Conservation (phyloP, 2,329 filamentous ascomycete genomes). For the Fusarium miscanthi region DNA sequence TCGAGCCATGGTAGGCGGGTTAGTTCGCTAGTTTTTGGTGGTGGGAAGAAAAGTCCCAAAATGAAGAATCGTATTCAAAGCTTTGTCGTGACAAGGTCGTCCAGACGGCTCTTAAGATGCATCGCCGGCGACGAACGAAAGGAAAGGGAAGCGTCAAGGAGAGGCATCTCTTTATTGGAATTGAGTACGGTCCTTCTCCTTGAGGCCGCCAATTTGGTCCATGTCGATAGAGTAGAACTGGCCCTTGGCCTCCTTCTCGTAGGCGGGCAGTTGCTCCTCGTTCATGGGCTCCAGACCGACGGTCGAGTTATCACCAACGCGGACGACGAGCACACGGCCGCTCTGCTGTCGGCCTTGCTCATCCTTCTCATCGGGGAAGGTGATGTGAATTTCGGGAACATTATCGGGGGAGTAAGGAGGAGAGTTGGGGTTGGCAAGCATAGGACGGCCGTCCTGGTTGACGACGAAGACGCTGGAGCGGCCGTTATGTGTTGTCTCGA, state of each 20-base stretch:
- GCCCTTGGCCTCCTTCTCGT: slow-evolving; percentile 81
- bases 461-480: slow-evolving; percentile 80
- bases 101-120: slow-evolving; percentile 42
- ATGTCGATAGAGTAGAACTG: slow-evolving; percentile 96
- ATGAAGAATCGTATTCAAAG: slow-evolving; percentile 34
- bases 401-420: slow-evolving; percentile 83
- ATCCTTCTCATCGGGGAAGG: slow-evolving; percentile 95
- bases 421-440: slow-evolving; percentile 79
- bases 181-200: slow-evolving; percentile 77
- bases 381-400: slow-evolving; percentile 96
- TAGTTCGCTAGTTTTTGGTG: slow-evolving; percentile 35
- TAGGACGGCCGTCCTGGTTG: slow-evolving; percentile 78
- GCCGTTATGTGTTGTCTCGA: slow-evolving; percentile 65
- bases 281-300: slow-evolving; percentile 91
- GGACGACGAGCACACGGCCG: slow-evolving; percentile 90
- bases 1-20: slow-evolving; percentile 35
- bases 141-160: slow-evolving; percentile 25
- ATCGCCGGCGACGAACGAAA: slow-evolving; percentile 42
- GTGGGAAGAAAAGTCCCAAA: slow-evolving; percentile 15
- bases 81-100: slow-evolving; percentile 42
- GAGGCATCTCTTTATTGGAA: slow-evolving; percentile 49
- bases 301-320: slow-evolving; percentile 85
- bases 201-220: slow-evolving; percentile 91
- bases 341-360: slow-evolving; percentile 83
- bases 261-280: slow-evolving; percentile 84